Percentiles rank a stretch among this genome's conserved stretches.
Evolutionary conservation across 1,284 basidiomycete genomes (phyloP).

Genomic region (Ceratobasidium sp.): DNA sequence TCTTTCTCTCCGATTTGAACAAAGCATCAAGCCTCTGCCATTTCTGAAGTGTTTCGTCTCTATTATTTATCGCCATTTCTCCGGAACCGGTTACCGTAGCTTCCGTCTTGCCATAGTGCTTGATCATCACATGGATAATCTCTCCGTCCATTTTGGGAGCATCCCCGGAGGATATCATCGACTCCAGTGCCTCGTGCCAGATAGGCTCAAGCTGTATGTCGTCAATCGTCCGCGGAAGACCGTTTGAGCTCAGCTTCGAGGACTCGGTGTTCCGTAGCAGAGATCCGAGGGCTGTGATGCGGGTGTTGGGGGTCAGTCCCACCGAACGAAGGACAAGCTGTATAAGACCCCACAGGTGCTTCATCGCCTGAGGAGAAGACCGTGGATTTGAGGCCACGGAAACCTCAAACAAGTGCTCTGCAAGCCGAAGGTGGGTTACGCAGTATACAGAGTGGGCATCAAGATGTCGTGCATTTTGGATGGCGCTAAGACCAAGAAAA

Average conservation of each 20-base stretch:
- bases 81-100: no score
- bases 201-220: background rate
- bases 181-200: background rate
- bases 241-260: background rate
- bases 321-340: background rate
- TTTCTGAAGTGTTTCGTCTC: background rate
- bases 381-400: background rate
- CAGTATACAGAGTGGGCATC: background rate
- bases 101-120: background rate
- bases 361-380: background rate
- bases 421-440: background rate
- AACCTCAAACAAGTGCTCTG: background rate
- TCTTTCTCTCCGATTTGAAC: background rate
- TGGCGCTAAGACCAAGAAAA: background rate
- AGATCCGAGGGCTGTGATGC: background rate
- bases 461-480: background rate
- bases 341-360: background rate
- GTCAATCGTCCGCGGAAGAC: background rate
- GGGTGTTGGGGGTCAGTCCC: background rate
- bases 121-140: background rate
- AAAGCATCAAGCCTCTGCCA: background rate
- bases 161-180: background rate
- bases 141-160: background rate
- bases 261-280: background rate
- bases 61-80: background rate